A percentile compares a stretch with the other conserved stretches of the same genome.
Evolutionary conservation across 2,329 filamentous ascomycete species (phyloP).

Genomic region (Sphaerulina populicola): DNA sequence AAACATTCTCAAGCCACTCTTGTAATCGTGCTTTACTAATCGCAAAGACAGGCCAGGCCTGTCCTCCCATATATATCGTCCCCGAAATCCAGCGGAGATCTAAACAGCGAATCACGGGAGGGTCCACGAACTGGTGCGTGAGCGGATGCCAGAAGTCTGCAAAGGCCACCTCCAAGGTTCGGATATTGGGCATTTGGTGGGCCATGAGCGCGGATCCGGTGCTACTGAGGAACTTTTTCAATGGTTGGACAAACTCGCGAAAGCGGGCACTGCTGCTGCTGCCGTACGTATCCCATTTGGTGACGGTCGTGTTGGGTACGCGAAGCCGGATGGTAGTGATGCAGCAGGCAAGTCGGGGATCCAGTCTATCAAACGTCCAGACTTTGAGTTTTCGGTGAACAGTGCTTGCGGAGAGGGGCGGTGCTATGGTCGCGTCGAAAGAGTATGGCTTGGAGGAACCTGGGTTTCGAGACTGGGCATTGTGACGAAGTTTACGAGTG

Average conservation of each 20-base stretch:
- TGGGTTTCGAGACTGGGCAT: background rate
- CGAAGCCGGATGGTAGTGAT: background rate
- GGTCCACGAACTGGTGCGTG: background rate
- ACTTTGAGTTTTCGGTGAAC: background rate
- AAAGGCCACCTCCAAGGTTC: background rate
- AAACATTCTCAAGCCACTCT: background rate
- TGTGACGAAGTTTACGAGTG: background rate
- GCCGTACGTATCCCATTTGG: background rate
- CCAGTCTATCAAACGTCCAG: background rate
- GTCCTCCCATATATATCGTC: background rate
- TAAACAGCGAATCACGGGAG: background rate
- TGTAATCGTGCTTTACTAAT: background rate
- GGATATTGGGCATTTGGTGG: background rate
- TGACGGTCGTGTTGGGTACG: background rate
- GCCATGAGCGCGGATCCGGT: background rate
- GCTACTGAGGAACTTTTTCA: background rate
- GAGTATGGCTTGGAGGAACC: background rate
- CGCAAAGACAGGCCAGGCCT: background rate
- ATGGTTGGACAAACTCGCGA: background rate
- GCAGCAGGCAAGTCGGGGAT: background rate
- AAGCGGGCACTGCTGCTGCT: background rate
- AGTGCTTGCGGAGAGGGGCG: background rate
- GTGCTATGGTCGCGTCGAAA: constrained; percentile 2
- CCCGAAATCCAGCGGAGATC: background rate
- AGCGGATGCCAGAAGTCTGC: background rate